A percentile compares a stretch with the other conserved stretches of the same genome.
Conservation (phyloP, 2,329 filamentous ascomycete species). For the Fusarium coffeatum region DNA sequence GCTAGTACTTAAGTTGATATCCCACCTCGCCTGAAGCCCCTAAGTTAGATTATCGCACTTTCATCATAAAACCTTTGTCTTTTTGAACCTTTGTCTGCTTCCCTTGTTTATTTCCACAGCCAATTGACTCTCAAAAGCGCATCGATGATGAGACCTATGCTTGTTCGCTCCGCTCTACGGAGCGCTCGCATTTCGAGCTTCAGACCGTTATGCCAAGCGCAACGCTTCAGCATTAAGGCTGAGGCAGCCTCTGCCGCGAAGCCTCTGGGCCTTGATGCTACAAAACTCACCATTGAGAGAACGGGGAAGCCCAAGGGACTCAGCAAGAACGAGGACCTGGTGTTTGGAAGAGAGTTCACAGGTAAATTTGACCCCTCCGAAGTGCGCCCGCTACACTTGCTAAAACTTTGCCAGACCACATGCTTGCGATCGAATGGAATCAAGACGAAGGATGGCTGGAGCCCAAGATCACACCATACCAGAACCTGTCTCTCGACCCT, state of each 20-base stretch:
- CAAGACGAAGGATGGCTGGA: conserved; percentile 83
- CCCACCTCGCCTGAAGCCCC: conserved; percentile 14
- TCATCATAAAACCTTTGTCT: conserved; percentile 6
- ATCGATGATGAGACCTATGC: conserved; percentile 49
- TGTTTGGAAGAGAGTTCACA: conserved; percentile 93
- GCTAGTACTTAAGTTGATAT: conserved; percentile 36
- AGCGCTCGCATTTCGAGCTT: conserved; percentile 56
- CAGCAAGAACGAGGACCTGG: conserved; percentile 79
- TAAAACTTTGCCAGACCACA: conserved; percentile 76
- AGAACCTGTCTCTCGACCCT: conserved; percentile 96
- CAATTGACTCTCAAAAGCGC: conserved; percentile 21
- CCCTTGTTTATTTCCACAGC: neutral
- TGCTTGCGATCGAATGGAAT: conserved; percentile 96
- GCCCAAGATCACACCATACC: conserved; percentile 89
- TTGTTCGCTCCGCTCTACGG: conserved; percentile 50
- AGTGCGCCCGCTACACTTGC: neutral
- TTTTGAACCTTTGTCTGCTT: neutral
- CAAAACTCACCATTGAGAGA: conserved; percentile 78
- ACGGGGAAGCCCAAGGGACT: conserved; percentile 81
- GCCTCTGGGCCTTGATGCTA: conserved; percentile 78
- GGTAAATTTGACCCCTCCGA: conserved; percentile 61
- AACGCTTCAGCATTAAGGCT: conserved; percentile 65
- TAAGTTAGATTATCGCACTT: conserved; percentile 1
- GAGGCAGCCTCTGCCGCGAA: conserved; percentile 62
- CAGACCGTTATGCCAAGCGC: conserved; percentile 46